Evolutionary conservation across 305 asterid genomes (phyloP).

Genomic region (Rubia balearica): DNA sequence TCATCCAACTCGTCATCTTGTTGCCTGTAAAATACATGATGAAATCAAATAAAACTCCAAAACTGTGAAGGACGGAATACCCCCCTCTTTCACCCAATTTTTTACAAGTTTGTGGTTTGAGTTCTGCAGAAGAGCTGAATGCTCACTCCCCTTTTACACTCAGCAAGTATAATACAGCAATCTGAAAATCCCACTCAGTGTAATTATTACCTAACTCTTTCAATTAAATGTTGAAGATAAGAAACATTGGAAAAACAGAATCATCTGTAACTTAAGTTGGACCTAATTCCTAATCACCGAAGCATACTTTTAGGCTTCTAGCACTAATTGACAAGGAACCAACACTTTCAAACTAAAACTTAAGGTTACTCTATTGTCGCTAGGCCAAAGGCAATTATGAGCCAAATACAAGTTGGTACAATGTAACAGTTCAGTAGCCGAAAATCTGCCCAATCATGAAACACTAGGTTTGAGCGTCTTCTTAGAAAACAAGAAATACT

Average conservation of each 20-base stretch:
- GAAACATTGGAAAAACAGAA: too few relatives aligned
- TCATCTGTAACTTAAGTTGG: too few relatives aligned
- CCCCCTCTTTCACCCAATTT: not conserved
- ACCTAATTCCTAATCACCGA: not conserved
- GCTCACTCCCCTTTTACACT: not conserved
- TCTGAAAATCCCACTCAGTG: not conserved
- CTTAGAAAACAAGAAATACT: not conserved
- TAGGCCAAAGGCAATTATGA: too few relatives aligned
- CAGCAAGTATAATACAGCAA: not conserved
- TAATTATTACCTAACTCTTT: not conserved
- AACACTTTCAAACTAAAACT: not conserved
- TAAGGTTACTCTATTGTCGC: not conserved
- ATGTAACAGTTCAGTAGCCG: not conserved
- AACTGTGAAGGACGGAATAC: not conserved
- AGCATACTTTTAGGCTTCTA: not conserved
- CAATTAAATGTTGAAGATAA: not conserved
- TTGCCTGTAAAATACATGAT: constrained; percentile 46
- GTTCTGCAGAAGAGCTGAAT: not conserved
- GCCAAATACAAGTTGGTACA: too few relatives aligned
- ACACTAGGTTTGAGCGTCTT: not conserved
- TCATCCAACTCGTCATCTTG: constrained; percentile 94
- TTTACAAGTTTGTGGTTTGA: not conserved
- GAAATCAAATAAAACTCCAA: constrained; percentile 8
- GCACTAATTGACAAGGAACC: not conserved
- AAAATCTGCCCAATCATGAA: not conserved